Percentiles rank a stretch among this genome's conserved stretches.
Conservation (phyloP, 331 rosid genomes). For the Pyracantha coccinea region DNA sequence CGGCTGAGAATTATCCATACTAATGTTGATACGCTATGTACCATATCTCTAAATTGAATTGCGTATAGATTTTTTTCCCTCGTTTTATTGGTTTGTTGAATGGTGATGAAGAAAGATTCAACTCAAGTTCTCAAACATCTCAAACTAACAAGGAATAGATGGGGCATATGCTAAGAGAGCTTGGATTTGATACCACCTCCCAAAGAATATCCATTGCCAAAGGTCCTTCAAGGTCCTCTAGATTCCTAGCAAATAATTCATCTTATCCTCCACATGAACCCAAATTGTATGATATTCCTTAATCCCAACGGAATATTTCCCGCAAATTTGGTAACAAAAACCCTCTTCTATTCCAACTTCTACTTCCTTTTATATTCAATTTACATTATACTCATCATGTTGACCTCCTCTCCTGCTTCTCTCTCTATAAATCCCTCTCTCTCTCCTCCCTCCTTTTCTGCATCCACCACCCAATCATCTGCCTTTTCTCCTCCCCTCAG, state of each 20-base stretch:
- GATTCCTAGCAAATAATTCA: not conserved
- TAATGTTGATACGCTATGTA: too few species aligned
- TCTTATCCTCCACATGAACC: not conserved
- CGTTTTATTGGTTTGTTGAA: not conserved
- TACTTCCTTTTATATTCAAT: not conserved
- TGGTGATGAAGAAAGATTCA: not conserved
- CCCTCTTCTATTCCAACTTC: not conserved
- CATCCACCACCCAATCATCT: conserved; percentile 12
- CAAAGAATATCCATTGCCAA: conserved; percentile 45
- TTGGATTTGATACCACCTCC: conserved; percentile 39
- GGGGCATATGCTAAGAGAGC: conserved; percentile 44
- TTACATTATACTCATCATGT: conserved; percentile 12
- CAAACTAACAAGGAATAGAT: not conserved
- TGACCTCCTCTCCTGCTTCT: conserved; percentile 27
- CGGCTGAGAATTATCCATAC: too few species aligned
- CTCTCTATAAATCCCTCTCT: conserved; percentile 62
- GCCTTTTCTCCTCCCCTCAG: conserved; percentile 1
- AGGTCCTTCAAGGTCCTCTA: too few species aligned
- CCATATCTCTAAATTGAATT: too few species aligned
- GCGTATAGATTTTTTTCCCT: not conserved
- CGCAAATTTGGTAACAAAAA: not conserved
- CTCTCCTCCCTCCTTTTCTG: conserved; percentile 46
- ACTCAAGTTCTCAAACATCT: not conserved
- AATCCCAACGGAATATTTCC: not conserved
- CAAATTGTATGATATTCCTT: not conserved